phyloP scores from a whole-genome alignment of 1,139 yeast genomes.

The Meyerozyma smithsonii region DNA sequence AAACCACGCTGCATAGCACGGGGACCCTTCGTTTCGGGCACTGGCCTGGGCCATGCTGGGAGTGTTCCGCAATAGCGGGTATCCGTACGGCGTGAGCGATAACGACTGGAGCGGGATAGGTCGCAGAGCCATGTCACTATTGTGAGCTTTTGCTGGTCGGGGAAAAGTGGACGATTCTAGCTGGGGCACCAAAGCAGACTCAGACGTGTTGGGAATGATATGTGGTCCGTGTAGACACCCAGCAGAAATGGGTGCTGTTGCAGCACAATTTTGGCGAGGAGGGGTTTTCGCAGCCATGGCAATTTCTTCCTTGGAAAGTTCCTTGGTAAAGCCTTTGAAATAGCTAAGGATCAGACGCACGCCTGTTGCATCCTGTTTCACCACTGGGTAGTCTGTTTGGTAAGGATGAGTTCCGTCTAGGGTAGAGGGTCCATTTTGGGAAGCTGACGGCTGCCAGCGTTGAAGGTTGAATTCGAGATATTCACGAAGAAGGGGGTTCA shows the following conservation, averaged over 20 bases:
- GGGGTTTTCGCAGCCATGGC: background rate
- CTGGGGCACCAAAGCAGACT: background rate
- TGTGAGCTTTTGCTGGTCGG: background rate
- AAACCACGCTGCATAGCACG: background rate
- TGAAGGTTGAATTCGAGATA: background rate
- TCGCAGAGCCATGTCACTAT: background rate
- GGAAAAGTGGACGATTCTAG: background rate
- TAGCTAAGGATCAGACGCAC: background rate
- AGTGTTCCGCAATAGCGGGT: background rate
- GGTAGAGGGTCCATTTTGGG: background rate
- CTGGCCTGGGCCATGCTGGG: background rate
- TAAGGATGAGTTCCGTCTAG: background rate
- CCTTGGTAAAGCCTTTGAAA: background rate
- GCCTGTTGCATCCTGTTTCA: background rate
- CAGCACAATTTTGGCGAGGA: background rate
- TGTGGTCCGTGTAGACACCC: background rate
- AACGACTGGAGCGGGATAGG: background rate
- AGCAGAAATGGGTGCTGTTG: background rate
- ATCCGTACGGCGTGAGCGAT: background rate
- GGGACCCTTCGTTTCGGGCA: background rate
- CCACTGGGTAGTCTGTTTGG: background rate
- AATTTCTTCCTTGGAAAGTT: background rate
- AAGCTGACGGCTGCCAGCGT: background rate
- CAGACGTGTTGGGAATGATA: background rate
- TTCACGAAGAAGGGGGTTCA: slow-evolving; percentile 1